Percentiles rank a stretch among this genome's conserved stretches.
phyloP scores from a whole-genome alignment of 176 grass and related monocot genomes.

The Lolium perenne region DNA sequence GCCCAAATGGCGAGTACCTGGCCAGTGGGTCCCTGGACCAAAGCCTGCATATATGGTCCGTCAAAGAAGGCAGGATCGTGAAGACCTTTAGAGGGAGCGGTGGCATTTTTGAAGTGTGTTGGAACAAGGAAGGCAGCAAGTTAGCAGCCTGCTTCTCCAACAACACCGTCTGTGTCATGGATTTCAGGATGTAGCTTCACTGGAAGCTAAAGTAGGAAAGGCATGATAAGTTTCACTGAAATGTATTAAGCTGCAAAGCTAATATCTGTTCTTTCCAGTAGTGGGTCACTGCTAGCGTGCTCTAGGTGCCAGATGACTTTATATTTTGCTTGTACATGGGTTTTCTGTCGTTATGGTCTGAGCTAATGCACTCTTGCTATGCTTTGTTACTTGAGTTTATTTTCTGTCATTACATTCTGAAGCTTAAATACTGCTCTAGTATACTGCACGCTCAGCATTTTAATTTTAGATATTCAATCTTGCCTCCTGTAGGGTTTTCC shows the following conservation, averaged over 20 bases:
- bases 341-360: not conserved
- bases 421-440: not conserved
- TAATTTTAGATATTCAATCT: too few species aligned
- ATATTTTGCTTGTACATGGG: constrained; percentile 18
- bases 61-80: constrained; percentile 88
- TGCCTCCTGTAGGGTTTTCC: too few species aligned
- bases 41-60: constrained; percentile 94
- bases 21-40: constrained; percentile 96
- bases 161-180: constrained; percentile 89
- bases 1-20: constrained; percentile 87
- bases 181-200: constrained; percentile 78
- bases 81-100: constrained; percentile 88
- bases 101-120: constrained; percentile 98
- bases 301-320: constrained; percentile 23
- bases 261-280: not conserved
- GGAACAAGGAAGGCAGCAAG: constrained; percentile 99
- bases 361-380: not conserved
- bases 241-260: not conserved
- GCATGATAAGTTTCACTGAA: not conserved
- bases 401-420: not conserved
- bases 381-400: too few species aligned
- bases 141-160: constrained; percentile 94
- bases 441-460: too few species aligned
- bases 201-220: not conserved
- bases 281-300: not conserved